Conservation (phyloP, 495 filamentous ascomycete species). For the Choiromyces venosus region DNA sequence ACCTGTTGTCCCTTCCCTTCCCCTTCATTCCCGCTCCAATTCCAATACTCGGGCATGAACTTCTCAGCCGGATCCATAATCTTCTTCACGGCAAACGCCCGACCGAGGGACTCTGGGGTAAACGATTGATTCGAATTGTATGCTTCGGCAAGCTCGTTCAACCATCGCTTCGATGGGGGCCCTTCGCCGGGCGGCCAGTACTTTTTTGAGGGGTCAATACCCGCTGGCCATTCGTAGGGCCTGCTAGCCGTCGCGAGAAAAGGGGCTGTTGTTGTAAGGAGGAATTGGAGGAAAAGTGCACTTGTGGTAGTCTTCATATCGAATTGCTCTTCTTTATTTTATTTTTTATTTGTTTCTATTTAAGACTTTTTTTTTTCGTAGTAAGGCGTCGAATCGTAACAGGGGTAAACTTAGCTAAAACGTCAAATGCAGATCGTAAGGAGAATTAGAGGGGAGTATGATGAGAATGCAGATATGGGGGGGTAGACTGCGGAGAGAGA, state of each 20-base stretch:
- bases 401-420: background rate
- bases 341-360: background rate
- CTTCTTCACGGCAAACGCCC: slow-evolving; percentile 55
- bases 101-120: slow-evolving; percentile 5
- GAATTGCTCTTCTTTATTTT: background rate
- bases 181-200: slow-evolving; percentile 28
- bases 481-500: background rate
- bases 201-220: slow-evolving; percentile 18
- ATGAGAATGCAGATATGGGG: background rate
- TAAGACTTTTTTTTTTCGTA: background rate
- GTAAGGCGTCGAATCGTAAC: background rate
- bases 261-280: slow-evolving; percentile 15
- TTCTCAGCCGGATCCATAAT: slow-evolving; percentile 79
- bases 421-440: background rate
- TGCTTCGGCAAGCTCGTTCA: slow-evolving; percentile 22
- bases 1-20: slow-evolving; percentile 16
- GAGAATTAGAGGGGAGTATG: background rate
- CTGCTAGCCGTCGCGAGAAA: slow-evolving; percentile 6
- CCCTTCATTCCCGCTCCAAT: slow-evolving; percentile 40
- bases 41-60: slow-evolving; percentile 63
- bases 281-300: background rate
- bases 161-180: slow-evolving; percentile 30
- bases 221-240: slow-evolving; percentile 26
- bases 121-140: slow-evolving; percentile 18
- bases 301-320: background rate